A percentile compares a stretch with the other conserved stretches of the same genome.
These are phyloP conservation scores for Dysphania ambrosioides DNA, from an alignment of 148 eudicot species.

Conservation along the genomic window DNA sequence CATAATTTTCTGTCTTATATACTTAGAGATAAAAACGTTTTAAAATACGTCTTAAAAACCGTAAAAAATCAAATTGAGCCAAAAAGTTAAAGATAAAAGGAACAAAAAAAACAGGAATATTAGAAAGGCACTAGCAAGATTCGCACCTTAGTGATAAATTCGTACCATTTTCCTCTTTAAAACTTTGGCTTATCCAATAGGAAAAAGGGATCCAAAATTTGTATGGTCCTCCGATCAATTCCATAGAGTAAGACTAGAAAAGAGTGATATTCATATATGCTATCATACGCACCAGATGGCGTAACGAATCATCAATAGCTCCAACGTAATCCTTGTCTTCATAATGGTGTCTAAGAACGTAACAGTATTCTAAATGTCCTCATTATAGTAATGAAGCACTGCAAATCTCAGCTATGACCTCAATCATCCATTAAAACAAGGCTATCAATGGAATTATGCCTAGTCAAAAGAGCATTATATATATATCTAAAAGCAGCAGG, in stretches of 20 bases:
- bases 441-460: not conserved
- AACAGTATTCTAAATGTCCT: not conserved
- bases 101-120: slow-evolving; percentile 3
- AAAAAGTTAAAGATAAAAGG: no score
- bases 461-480: slow-evolving; percentile 22
- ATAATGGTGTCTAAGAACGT: slow-evolving; percentile 23
- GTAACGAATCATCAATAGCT: slow-evolving; percentile 26
- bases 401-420: slow-evolving; percentile 6
- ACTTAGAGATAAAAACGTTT: no score
- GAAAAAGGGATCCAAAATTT: not conserved
- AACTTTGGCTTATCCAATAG: not conserved
- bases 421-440: slow-evolving; percentile 16
- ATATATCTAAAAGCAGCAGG: no score
- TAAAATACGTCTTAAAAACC: no score
- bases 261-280: slow-evolving; percentile 29
- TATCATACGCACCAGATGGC: slow-evolving; percentile 44
- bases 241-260: no score
- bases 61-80: no score
- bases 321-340: slow-evolving; percentile 10
- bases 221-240: slow-evolving; percentile 14
- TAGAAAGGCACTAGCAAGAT: not conserved
- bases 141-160: slow-evolving; percentile 7
- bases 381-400: slow-evolving; percentile 7
- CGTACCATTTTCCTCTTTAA: not conserved
- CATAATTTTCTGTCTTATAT: no score